Conservation (phyloP, 192 early-diverging fungal genomes). For the Jimgerdemannia lactiflua region DNA sequence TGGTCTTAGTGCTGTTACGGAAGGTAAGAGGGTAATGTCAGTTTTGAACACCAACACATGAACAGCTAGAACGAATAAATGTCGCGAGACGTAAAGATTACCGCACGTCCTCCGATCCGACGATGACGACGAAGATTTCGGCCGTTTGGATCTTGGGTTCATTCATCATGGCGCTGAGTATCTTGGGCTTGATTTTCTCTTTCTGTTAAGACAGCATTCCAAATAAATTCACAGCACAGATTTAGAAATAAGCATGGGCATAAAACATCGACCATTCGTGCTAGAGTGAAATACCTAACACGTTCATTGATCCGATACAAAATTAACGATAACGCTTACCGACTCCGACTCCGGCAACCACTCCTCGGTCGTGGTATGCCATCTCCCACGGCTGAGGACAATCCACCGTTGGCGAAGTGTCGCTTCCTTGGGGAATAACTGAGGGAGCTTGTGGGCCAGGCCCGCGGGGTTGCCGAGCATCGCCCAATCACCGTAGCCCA, state of each 20-base stretch:
- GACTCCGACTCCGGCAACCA: constrained; percentile 35
- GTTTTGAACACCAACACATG: too few relatives aligned
- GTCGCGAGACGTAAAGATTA: constrained; percentile 1
- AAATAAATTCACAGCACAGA: too few relatives aligned
- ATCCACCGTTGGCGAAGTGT: constrained; percentile 33
- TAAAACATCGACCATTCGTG: too few relatives aligned
- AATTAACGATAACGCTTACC: constrained; percentile 5
- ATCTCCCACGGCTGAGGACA: constrained; percentile 33
- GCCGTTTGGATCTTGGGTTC: constrained; percentile 29
- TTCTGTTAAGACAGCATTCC: not conserved
- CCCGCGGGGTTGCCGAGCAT: constrained; percentile 11
- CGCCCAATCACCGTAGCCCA: constrained; percentile 24
- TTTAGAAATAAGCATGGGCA: too few relatives aligned
- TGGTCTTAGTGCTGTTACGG: not conserved
- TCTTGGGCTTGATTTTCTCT: constrained; percentile 14
- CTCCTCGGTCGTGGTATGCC: constrained; percentile 27
- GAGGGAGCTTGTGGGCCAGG: constrained; percentile 18
- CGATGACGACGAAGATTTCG: constrained; percentile 33
- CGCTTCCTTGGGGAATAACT: constrained; percentile 22
- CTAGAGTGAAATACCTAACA: not conserved
- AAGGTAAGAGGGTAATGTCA: not conserved
- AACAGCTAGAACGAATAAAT: not conserved
- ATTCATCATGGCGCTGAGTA: constrained; percentile 18
- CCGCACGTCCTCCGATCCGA: constrained; percentile 31
- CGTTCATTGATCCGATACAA: not conserved